These are phyloP conservation scores for Alectoria sarmentosa DNA, from an alignment of 495 filamentous ascomycete species.

Conservation along the genomic window DNA sequence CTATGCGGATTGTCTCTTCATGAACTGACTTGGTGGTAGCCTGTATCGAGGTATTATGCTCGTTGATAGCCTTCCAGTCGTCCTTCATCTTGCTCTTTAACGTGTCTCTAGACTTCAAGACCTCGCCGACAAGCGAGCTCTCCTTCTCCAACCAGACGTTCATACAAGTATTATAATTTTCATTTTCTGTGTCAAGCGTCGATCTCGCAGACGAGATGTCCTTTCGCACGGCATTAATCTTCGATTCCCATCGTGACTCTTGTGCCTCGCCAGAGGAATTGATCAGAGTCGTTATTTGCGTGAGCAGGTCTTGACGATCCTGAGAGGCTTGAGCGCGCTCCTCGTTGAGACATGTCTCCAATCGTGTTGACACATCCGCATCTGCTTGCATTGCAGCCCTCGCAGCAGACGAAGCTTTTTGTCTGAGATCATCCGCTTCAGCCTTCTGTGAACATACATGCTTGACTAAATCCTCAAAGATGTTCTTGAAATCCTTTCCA, in stretches of 20 bases:
- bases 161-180: conserved; percentile 62
- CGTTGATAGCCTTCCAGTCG: conserved; percentile 82
- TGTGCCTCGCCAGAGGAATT: conserved; percentile 67
- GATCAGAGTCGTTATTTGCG: conserved; percentile 68
- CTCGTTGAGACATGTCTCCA: conserved; percentile 68
- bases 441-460: conserved; percentile 69
- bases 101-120: conserved; percentile 62
- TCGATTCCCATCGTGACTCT: conserved; percentile 58
- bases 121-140: conserved; percentile 58
- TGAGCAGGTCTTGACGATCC: conserved; percentile 66
- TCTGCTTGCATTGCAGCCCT: conserved; percentile 58
- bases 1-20: conserved; percentile 83
- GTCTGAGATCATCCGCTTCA: conserved; percentile 64
- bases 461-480: conserved; percentile 72
- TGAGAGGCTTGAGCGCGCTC: conserved; percentile 65
- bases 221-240: conserved; percentile 51
- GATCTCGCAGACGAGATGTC: conserved; percentile 56
- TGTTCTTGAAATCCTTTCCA: conserved; percentile 76
- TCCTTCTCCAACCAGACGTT: conserved; percentile 68
- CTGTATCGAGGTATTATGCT: conserved; percentile 72
- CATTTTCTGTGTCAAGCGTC: conserved; percentile 54
- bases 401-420: conserved; percentile 62
- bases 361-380: conserved; percentile 51
- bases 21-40: conserved; percentile 79
- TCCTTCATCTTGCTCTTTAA: conserved; percentile 76